Base-by-base conservation (phyloP, 805 yeast genomes). In the Saturnispora ahearnii region DNA sequence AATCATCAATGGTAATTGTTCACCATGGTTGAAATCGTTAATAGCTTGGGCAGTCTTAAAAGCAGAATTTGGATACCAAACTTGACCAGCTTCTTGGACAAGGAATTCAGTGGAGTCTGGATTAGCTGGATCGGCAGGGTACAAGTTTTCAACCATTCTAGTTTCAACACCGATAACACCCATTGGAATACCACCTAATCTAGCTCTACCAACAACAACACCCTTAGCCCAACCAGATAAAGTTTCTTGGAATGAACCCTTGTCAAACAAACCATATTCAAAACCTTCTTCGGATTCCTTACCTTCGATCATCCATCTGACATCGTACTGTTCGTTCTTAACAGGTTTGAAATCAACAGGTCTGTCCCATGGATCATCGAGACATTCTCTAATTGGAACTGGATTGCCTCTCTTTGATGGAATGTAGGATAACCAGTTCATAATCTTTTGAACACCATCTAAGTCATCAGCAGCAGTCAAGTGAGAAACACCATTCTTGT, bases 11-110 rank as follows among this genome's bases (percentile, higher is more conserved):
- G 99, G 99, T 64, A 93, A 77, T 70, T 90, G 91, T 71, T 93
- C 99, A 76, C 99, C 99, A 65, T 88, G 74, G 77, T 93, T 93
- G 81, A 93, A 93, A 67, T 93, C 99, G 57, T 84, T 84, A 61
- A 93, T 91, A 22, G 99, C 98, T 73, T 93, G 99, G 3, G 99
- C 96, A 42, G 99, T 93, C 81, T 93, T 93, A 79, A 86, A 93
- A 18, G 99, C 99, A 54, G 96, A 86, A 74, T 93, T 93, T 61
- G 99, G 99, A 74, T 90, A 87, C 99, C 99, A 93, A 58, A 93
- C 99, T 74, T 90, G 97, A 65, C 99, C 99, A 55, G 99, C 97
- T 70, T 93, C 99, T 68, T 86, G 95, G 53, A 87, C 71, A 63
- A 84, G 68, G 59, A 79, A 72, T 70, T 93, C 99, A 41, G 93